Conservation (phyloP, 371 early-diverging fungal genomes). For the Mortierella sp. region DNA sequence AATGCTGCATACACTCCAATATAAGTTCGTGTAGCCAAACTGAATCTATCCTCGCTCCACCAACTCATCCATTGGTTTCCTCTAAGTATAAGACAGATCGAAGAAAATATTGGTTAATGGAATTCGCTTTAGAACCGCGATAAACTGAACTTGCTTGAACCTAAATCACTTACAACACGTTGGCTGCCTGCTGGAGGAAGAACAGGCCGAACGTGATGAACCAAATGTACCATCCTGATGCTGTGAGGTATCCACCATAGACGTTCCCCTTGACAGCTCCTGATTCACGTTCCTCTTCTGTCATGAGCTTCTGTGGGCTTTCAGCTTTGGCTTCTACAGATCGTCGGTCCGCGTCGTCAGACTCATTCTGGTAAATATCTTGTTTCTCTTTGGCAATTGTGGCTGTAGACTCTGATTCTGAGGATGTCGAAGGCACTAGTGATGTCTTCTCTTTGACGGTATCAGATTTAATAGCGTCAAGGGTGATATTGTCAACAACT, state of each 20-base stretch:
- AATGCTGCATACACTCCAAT: constrained; percentile 46
- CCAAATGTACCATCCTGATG: constrained; percentile 35
- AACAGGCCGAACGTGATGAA: constrained; percentile 2
- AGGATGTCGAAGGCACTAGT: not conserved
- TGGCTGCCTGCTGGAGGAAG: constrained; percentile 41
- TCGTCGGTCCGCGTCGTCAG: constrained; percentile 5
- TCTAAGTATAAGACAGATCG: constrained; percentile 5
- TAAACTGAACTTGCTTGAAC: no score
- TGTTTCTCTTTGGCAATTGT: constrained; percentile 1
- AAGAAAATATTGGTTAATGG: not conserved
- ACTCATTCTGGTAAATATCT: constrained; percentile 14
- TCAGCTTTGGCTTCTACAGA: constrained; percentile 19
- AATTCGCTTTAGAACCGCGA: not conserved
- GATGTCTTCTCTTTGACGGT: not conserved
- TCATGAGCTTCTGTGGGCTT: constrained; percentile 46
- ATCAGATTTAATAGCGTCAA: constrained; percentile 33
- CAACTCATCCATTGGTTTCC: constrained; percentile 56
- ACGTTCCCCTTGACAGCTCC: constrained; percentile 57
- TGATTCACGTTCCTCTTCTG: constrained; percentile 57
- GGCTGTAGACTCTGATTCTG: not conserved
- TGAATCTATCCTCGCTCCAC: constrained; percentile 44
- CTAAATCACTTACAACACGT: constrained; percentile 48
- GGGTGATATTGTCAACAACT: constrained; percentile 10
- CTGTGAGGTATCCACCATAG: constrained; percentile 51
- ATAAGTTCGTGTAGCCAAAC: constrained; percentile 11